Percentiles rank a stretch among this genome's conserved stretches.
phyloP scores from a whole-genome alignment of 768 basidiomycete species.

The Amanita muscaria region DNA sequence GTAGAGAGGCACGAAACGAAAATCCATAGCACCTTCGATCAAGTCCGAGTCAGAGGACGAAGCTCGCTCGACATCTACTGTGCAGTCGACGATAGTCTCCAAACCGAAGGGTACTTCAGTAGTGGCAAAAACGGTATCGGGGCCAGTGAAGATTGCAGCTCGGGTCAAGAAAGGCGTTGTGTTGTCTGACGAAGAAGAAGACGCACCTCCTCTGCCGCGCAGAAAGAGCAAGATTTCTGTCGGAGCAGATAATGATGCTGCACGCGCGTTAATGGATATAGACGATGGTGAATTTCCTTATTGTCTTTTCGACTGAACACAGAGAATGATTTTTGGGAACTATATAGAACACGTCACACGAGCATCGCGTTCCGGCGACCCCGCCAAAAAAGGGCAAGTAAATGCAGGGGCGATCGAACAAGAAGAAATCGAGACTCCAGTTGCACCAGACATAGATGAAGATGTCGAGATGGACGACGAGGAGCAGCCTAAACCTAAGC shows the following conservation, averaged over 20 bases:
- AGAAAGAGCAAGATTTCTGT: constrained; percentile 22
- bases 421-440: constrained; percentile 15
- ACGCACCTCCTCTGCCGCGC: constrained; percentile 17
- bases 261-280: constrained; percentile 64
- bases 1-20: constrained; percentile 37
- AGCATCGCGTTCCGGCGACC: not conserved
- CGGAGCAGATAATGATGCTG: constrained; percentile 28
- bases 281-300: constrained; percentile 49
- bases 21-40: constrained; percentile 24
- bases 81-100: constrained; percentile 3
- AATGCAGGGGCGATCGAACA: constrained; percentile 18
- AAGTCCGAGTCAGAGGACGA: constrained; percentile 22
- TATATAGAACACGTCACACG: constrained; percentile 5
- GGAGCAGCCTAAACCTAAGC: constrained; percentile 23
- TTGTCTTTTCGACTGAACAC: too few relatives aligned
- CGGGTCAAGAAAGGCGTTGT: constrained; percentile 39
- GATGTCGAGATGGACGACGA: constrained; percentile 24
- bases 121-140: not conserved
- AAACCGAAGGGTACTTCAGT: constrained; percentile 6
- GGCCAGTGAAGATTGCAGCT: not conserved
- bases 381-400: constrained; percentile 9
- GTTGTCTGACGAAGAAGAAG: constrained; percentile 58
- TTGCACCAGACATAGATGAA: constrained; percentile 11
- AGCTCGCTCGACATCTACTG: constrained; percentile 4
- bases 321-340: not conserved